Base-by-base conservation (phyloP, 495 filamentous ascomycete species). In the Aspergillus panamensis region DNA sequence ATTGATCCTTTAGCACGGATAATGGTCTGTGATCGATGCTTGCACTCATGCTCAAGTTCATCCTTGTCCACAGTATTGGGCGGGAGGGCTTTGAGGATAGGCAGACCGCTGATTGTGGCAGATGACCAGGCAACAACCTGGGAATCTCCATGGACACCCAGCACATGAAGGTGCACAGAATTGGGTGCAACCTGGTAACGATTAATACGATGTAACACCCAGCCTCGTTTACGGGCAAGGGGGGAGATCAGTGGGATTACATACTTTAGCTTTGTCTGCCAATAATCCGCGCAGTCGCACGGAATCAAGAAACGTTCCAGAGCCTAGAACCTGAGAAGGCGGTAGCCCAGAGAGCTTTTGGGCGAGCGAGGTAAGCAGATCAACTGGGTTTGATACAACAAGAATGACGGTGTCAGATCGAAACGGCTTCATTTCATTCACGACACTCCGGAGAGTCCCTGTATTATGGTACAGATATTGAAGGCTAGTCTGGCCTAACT, bases 381-480 rank as follows among this genome's bases (percentile, higher is more conserved):
- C 77, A 45, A 80, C 75, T 0, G 77, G 77, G 65, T 80, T 79
- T 8, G 77, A 66, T 3, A 79, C 76, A 12, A 79, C 55, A 1
- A 80, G 66, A 0, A 80, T 51, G 29, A 80, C 68, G 8, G 74
- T 62, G 48, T 74, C 54, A 3, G 61, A 47, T 17, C 60, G 48
- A 58, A 80, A 68, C 3, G 77, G 77, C 32, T 61, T 60, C 69
- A 78, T 74, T 8, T 54, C 50, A 2, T 50, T 59, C 33, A 79
- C 53, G 16, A 77, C 66, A 37, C 55, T 69, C 17, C 66, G 61
- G 12, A 79, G 57, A 25, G 77, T 72, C 43, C 63, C 66, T 19
- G 72, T 50, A 54, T 80, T 79, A n/a, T 71, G 68, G 30, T 73
- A 66, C 13, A 73, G 65, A 20, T 76, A 66, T 14, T 73, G 66